Base-by-base conservation (phyloP, 257 asterid species). In the Solanum arcanum region DNA sequence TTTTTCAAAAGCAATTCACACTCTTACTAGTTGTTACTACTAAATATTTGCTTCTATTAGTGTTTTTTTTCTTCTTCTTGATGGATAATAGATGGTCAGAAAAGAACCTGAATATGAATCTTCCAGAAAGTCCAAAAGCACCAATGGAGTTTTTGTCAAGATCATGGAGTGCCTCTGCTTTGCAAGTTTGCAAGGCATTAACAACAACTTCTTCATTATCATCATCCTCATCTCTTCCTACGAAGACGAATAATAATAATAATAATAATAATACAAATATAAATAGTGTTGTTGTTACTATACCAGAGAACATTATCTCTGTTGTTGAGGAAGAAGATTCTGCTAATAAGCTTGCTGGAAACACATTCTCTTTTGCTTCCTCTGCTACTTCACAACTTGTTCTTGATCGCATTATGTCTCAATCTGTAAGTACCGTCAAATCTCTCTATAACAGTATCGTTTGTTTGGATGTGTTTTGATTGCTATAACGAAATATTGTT, bases 401-500 rank as follows among this genome's bases (percentile, higher is more conserved):
- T 41, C 97, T 97, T 29, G 99, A 97, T 88, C 98, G 99, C 35
- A 97, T 97, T 69, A 97, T 97, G 99, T 94, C 99, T 78, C 99
- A 96, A 82, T 95, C 99, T 1, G 99, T 97, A 68, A 87, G 99
- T 87, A 59, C 46, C 0, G 49, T 37, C 49, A 21, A 37, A 20
- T 2, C 5, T 39, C 29, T 35, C 3, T 10, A 1, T 41, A 41
- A 21, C 29, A 9, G 0, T 9, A 35, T 37, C 4, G 2, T 21
- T 11, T 11, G 3, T 33, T 2, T 16, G 25, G 12, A 0, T 56
- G 21, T 56, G 0, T 56, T 56, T 56, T 56, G 12, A 11, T 56
- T 56, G 25, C 25, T 56, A 20, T 20, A 56, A 18, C 12, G 25
- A 56, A 56, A 56, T 56, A 56, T 56, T 18, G 64, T 7, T 18